Evolutionary conservation across 2,329 filamentous ascomycete genomes (phyloP).

Genomic region (Scedosporium aurantiacum): DNA sequence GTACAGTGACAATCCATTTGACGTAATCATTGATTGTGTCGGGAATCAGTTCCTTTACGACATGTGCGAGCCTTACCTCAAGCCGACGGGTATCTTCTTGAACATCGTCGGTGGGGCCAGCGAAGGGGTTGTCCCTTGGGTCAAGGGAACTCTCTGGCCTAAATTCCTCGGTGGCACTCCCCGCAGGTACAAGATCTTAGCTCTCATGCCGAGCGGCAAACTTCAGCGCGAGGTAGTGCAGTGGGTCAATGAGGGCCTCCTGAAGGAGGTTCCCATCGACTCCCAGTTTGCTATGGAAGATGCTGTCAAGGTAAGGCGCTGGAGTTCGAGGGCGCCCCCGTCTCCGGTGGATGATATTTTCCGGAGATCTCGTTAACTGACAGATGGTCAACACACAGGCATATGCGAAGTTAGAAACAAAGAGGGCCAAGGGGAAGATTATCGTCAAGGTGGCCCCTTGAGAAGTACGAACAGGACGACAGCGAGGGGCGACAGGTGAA

Average conservation of each 20-base stretch:
- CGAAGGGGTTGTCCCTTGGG: conserved; percentile 8
- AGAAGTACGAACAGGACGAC: no score
- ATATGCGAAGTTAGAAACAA: conserved; percentile 11
- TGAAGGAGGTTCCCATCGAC: conserved; percentile 12
- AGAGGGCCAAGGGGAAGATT: conserved; percentile 13
- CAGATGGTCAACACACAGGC: conserved; percentile 7
- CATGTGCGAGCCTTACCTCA: conserved; percentile 13
- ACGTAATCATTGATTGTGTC: conserved; percentile 15
- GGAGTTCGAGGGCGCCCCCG: background rate
- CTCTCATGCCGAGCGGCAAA: conserved; percentile 4
- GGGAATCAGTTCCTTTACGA: conserved; percentile 14
- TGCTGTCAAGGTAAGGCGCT: conserved; percentile 7
- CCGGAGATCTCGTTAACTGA: no score
- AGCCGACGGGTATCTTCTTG: conserved; percentile 12
- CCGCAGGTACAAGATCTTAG: conserved; percentile 9
- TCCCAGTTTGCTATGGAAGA: conserved; percentile 12
- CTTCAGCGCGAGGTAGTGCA: conserved; percentile 6
- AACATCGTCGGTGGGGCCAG: conserved; percentile 14
- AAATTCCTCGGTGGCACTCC: conserved; percentile 13
- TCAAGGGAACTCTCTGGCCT: conserved; percentile 12
- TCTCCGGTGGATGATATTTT: no score
- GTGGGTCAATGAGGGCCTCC: conserved; percentile 8
- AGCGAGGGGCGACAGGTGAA: no score
- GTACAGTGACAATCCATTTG: conserved; percentile 8
- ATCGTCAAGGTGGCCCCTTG: conserved; percentile 10